Conservation (phyloP, 176 grass and related monocot species). For the Aegilops bicornis region DNA sequence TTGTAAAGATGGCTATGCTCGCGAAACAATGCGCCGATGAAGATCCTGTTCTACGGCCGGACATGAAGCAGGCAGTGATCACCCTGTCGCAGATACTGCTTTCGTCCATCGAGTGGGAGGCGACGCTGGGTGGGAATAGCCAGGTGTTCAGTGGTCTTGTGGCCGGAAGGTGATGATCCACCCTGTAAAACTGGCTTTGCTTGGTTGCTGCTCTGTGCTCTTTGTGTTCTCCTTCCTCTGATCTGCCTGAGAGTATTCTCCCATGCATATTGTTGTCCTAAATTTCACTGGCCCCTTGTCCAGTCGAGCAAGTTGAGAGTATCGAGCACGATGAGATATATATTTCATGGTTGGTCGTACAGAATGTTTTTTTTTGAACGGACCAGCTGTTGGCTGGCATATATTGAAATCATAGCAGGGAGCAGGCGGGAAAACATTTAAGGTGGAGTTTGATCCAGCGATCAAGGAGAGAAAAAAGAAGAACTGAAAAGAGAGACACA, state of each 20-base stretch:
- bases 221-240: not conserved
- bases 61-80: conserved; percentile 99
- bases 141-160: conserved; percentile 98
- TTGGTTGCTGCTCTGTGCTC: conserved; percentile 13
- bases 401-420: too few species aligned
- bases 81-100: conserved; percentile 92
- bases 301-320: conserved; percentile 33
- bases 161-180: conserved; percentile 67
- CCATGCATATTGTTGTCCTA: not conserved
- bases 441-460: too few species aligned
- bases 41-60: conserved; percentile 85
- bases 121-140: conserved; percentile 79
- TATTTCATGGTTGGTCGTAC: conserved; percentile 24
- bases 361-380: not conserved
- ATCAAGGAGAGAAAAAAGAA: too few species aligned
- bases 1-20: conserved; percentile 74
- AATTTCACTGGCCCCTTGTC: conserved; percentile 26
- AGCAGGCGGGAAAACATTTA: too few species aligned
- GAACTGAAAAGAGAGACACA: too few species aligned
- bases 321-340: conserved; percentile 6
- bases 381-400: too few species aligned
- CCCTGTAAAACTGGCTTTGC: not conserved
- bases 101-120: conserved; percentile 95
- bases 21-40: conserved; percentile 94
- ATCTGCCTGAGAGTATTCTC: not conserved